Base-by-base conservation (phyloP, 306 rosid genomes). In the Sesbania bispinosa region DNA sequence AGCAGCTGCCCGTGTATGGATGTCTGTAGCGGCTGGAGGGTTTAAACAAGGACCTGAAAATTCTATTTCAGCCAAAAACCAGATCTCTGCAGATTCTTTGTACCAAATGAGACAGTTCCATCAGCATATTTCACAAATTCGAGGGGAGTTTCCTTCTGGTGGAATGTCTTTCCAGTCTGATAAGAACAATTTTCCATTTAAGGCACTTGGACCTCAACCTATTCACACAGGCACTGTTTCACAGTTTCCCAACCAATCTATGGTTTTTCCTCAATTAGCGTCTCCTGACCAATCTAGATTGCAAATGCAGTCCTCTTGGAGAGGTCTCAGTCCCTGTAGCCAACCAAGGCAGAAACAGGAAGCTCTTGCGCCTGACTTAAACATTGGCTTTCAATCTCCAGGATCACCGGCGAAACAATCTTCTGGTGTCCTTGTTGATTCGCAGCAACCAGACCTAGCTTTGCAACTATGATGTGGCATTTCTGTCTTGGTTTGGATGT, bases 361-460 rank as follows among this genome's bases (percentile, higher is more conserved):
- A 46, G 71, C 84, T 21, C 89, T 88, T 65, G 97, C 97, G 60
- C 99, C 99, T 1, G 99, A 95, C 88, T 82, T 95, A 91, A 95
- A 95, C 74, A 88, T 95, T 13, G 96, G 86, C 61, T 91, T 87
- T 80, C 99, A 95, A 74, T 83, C 93, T 33, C 96, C 99, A 4
- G 96, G 90, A 41, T 89, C 97, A 14, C 97, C 99, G 0, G 90
- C 84, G 26, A 95, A 89, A 76, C 99, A 89, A 68, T 88, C 97
- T 43, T 88, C 97, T 30, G 86, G 90, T 62, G 88, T 81, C 9
- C 60, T 77, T 63, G 93, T 86, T 2, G 99, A 94, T 64, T 91
- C 97, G 18, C 99, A 85, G 86, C 99, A 95, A 85, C 99, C 99
- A n/a, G 99, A 95, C 87, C 84, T 95, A 48, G 99, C 97, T 78